phyloP scores from a whole-genome alignment of 495 filamentous ascomycete genomes.

The Penicillium coffeae region DNA sequence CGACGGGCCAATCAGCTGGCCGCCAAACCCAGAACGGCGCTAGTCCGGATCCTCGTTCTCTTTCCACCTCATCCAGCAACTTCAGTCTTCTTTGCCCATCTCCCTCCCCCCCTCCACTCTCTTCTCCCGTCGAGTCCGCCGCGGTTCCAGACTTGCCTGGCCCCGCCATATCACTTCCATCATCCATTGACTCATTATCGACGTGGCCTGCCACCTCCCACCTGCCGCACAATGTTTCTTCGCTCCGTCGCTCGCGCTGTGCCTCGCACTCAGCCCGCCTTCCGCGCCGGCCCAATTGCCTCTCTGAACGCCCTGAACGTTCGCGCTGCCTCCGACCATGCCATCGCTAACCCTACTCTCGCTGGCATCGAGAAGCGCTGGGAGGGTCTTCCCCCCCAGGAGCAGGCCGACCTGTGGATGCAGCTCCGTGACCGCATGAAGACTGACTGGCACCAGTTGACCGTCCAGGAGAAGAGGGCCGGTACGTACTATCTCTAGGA shows the following conservation, averaged over 20 bases:
- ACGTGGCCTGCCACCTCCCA: conserved; percentile 31
- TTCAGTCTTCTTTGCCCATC: conserved; percentile 30
- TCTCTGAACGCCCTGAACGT: conserved; percentile 51
- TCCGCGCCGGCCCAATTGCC: conserved; percentile 38
- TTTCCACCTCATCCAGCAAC: conserved; percentile 46
- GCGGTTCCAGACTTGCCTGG: conserved; percentile 21
- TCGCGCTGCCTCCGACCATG: conserved; percentile 69
- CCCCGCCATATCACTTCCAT: conserved; percentile 16
- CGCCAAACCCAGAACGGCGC: conserved; percentile 35
- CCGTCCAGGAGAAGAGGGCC: conserved; percentile 95
- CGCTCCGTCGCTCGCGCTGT: conserved; percentile 43
- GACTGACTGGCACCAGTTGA: conserved; percentile 91
- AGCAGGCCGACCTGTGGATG: conserved; percentile 99
- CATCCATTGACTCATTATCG: conserved; percentile 30
- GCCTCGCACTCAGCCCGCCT: conserved; percentile 44
- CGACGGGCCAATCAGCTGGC: conserved; percentile 33
- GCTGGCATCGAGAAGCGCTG: conserved; percentile 99
- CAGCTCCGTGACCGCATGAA: conserved; percentile 95
- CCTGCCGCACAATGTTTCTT: conserved; percentile 47
- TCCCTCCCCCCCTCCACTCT: conserved; percentile 35
- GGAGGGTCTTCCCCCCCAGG: conserved; percentile 93
- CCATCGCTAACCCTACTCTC: conserved; percentile 95
- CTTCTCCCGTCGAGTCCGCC: conserved; percentile 22
- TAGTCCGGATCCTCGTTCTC: conserved; percentile 39
- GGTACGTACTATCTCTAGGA: conserved; percentile 60